These are phyloP conservation scores for Yarrowia hollandica DNA, from an alignment of 805 yeast species.

Conservation along the genomic window DNA sequence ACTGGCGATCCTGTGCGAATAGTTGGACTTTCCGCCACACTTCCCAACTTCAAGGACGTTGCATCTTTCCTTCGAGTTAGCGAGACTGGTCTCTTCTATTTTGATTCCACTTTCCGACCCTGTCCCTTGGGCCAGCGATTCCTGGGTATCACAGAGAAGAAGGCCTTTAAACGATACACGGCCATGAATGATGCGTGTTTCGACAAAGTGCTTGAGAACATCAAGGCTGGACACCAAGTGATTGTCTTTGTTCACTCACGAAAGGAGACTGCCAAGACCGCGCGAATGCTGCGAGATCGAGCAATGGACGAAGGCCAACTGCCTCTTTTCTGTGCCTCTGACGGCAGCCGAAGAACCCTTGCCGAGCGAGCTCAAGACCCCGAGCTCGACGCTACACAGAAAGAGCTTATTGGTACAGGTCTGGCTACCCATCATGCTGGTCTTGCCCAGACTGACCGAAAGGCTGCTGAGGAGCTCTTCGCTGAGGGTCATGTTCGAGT, in stretches of 20 bases:
- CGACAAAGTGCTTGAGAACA: conserved; percentile 64
- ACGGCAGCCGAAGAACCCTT: conserved; percentile 45
- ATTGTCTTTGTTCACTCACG: conserved; percentile 92
- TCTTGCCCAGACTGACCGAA: conserved; percentile 66
- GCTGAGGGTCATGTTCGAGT: conserved; percentile 85
- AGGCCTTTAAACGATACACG: conserved; percentile 69
- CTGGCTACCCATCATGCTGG: conserved; percentile 95
- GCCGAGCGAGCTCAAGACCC: conserved; percentile 60
- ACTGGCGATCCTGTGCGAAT: conserved; percentile 59
- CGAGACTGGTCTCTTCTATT: conserved; percentile 67
- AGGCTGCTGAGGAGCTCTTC: conserved; percentile 78
- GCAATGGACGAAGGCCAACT: conserved; percentile 57
- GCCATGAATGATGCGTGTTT: conserved; percentile 92
- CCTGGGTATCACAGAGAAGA: conserved; percentile 82
- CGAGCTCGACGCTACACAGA: conserved; percentile 10
- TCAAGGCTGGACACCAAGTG: conserved; percentile 64
- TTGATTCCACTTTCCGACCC: conserved; percentile 83
- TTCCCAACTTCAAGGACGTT: conserved; percentile 86
- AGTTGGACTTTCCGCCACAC: conserved; percentile 87
- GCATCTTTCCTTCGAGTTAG: conserved; percentile 76
- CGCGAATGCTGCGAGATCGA: conserved; percentile 66
- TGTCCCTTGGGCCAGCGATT: conserved; percentile 89
- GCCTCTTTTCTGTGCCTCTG: conserved; percentile 42
- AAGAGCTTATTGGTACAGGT: conserved; percentile 59
- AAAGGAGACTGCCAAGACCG: conserved; percentile 85